Base-by-base conservation (phyloP, 352 stramenopile species). In the Plasmopara viticola region DNA sequence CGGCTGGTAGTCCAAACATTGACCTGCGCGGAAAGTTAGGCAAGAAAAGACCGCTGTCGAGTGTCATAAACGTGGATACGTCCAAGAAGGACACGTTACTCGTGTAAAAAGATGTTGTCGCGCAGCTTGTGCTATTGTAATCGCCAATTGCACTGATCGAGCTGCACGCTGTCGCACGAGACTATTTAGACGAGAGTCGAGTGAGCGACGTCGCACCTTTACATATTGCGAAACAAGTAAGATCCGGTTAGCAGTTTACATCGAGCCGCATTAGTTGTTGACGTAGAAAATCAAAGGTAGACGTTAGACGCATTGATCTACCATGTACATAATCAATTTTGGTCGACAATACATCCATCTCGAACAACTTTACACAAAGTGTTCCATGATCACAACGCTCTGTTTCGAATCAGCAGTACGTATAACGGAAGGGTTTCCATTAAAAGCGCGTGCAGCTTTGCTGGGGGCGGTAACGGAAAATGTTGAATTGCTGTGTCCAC, bases 1-100 rank as follows among this genome's bases (percentile, higher is more conserved):
- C 59, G 5, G 7, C 48, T 12, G 47, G 51, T 9, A 68, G 56
- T 13, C 57, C 70, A 34, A 70, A 38, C 6, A 38, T 76, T 6
- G 62, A 72, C 28, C 30, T 72, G 47, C 60, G 64, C 29, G 53
- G 43, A 12, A 76, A 68, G 51, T 60, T 80, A 25, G 71, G 76
- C 43, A 86, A 83, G 70, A 89, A 87, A 62, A 73, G 78, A 9
- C 66, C 68, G 17, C 69, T 84, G 12, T 60, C 64, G 13, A 66
- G 56, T 28, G 41, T 70, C 17, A 46, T 34, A 13, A 59, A 57
- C 4, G 40, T 29, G 39, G 44, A 31, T 17, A 54, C 57, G 2
- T n/a, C 31, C 18, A 52, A 58, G 28, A 31, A 53, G 4, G 15
- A 33, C 47, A 60, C 52, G 34, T 42, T 46, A 37, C 35, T 44